Evolutionary conservation across 2,329 filamentous ascomycete genomes (phyloP), one percentile per base, ranked within the genome.

Genomic region (Trichoderma polysporum): DNA sequence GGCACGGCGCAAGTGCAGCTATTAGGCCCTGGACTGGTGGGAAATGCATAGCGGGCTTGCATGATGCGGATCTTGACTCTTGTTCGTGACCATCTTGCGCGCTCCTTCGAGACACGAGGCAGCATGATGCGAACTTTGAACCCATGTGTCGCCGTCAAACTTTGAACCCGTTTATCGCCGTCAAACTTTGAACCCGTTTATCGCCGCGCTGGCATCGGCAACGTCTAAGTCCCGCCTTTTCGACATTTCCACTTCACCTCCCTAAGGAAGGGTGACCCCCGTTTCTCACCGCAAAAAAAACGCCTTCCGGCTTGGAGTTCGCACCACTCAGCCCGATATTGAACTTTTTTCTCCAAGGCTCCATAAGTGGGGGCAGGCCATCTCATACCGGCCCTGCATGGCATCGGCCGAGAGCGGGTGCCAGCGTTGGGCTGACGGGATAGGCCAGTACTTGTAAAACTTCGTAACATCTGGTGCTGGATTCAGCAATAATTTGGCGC

Each of bases 331-430:
- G 12, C 35, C 22, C 50, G 37, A 39, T 33, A 31, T 45, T 54
- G 50, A 27, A 47, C 19, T 37, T 41, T 41, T 62, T 64, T n/a
- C n/a, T 31, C 35, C 27, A 27, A 22, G 31, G 50, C 39, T 39
- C 33, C 53, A 56, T 39, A 56, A 39, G 53, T 25, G 53, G 61
- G 60, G 60, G 37, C 27, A 45, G 27, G 37, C 49, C 35, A 61
- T 37, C 41, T 64, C 61, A 33, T 35, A 33, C 50, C 50, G n/a
- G 33, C n/a, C 19, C 60, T 63, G 35, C 60, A 64, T 31, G n/a
- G 49, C 49, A 64, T 64, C 61, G 61, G 61, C 61, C 61, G 61
- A 64, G 61, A 47, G 61, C 61, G 61, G 61, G 61, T 56, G 50
- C 60, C 50, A 64, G 60, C 50, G 39, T 33, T 63, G 60, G 60